Base-by-base conservation (phyloP, 257 asterid genomes). In the Solanum megistacrolobum region DNA sequence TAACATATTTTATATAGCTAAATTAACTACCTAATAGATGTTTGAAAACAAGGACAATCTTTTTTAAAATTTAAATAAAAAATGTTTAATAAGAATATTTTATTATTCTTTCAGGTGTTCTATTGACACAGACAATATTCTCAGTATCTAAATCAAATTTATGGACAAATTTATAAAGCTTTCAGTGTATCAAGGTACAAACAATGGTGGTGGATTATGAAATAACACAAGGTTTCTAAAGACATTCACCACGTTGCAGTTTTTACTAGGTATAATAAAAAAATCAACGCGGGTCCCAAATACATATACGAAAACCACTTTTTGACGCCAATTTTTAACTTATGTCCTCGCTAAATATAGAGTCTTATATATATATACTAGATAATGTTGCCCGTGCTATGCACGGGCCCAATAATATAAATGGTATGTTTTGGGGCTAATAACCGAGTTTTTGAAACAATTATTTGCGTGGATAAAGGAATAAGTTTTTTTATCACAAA, bases 41-140 rank as follows among this genome's bases (percentile, higher is more conserved):
- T 10, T 23, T 23, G 14, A n/a, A 62, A 62, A 10, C 0, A n/a
- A 3, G 2, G 0, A 11, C 1, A 62, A 21, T 23, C 0, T 4
- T n/a, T n/a, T n/a, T 65, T n/a, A 1, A 20, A 62, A 9, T 58
- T 21, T 58, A 16, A 3, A 21, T 21, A 2, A 10, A n/a, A 65
- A 10, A 12, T 10, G 0, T 60, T 11, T 10, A n/a, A 65, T 10
- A 65, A 1, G 3, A 10, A 65, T 10, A 65, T 6, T 65, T n/a
- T 65, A n/a, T 65, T 9, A 65, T 10, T 9, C 1, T 1, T n/a
- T n/a, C 1, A 9, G 3, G 14, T 9, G 7, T n/a, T 62, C 2
- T n/a, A n/a, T 23, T 23, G 1, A 10, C 29, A 65, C 0, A 65
- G 10, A 62, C 0, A 23, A 62, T 0, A 60, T 60, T 23, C 2